Percentiles rank a stretch among this genome's conserved stretches.
Conservation (phyloP, 202 grass and related monocot genomes). For the Carex arenaria region DNA sequence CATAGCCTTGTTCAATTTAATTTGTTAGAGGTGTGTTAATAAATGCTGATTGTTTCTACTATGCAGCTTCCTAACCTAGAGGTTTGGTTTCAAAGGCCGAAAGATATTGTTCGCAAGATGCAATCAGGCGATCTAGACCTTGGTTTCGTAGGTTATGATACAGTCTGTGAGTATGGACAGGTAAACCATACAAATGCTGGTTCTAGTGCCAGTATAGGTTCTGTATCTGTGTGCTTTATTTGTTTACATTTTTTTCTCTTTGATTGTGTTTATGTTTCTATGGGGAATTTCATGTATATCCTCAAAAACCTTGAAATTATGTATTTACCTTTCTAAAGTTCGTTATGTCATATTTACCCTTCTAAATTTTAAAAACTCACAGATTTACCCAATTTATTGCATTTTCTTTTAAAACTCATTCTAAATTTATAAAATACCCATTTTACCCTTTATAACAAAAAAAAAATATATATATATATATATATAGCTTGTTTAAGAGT, state of each 20-base stretch:
- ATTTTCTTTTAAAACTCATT: too few relatives aligned
- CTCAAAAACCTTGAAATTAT: too few relatives aligned
- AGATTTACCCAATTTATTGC: too few relatives aligned
- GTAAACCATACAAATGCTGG: conserved; percentile 26
- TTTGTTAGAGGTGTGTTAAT: neutral
- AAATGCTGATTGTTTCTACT: neutral
- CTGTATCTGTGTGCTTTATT: neutral
- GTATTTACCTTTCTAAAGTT: too few relatives aligned
- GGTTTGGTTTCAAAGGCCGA: conserved; percentile 96
- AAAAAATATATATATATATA: too few relatives aligned
- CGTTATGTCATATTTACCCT: too few relatives aligned
- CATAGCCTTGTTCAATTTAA: neutral
- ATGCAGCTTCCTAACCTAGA: conserved; percentile 77
- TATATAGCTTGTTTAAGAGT: too few relatives aligned
- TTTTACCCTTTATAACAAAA: too few relatives aligned
- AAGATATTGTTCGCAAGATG: conserved; percentile 87
- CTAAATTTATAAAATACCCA: too few relatives aligned
- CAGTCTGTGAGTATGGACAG: conserved; percentile 65
- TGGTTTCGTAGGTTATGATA: conserved; percentile 92
- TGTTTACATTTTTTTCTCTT: neutral
- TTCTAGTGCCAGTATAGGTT: neutral
- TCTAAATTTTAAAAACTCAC: too few relatives aligned
- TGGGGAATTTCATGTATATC: too few relatives aligned
- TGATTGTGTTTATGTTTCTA: neutral
- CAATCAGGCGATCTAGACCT: conserved; percentile 86